Base-by-base conservation (phyloP, 805 yeast genomes). In the Candida coquimbonensis region DNA sequence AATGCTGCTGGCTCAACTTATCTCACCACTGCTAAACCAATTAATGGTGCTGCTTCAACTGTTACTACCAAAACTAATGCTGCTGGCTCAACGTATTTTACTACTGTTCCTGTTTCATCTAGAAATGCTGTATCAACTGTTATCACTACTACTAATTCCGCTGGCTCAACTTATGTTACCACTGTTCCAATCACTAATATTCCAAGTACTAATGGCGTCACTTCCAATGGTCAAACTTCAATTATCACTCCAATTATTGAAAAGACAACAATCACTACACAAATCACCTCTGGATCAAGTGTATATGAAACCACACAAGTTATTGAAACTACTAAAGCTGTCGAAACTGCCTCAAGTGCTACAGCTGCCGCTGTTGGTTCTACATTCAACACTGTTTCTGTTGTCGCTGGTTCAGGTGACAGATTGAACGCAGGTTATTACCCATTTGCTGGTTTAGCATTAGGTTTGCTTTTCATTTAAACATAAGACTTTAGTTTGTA, bases 161-260 rank as follows among this genome's bases (percentile, higher is more conserved):
- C 36, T 13, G 33, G 14, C 1, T 26, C 48, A n/a, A 33, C 17
- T 41, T 14, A 13, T 32, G 16, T n/a, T 2, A 32, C 40, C 16
- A 49, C 39, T n/a, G 7, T 14, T 14, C 34, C 16, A 13, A 59
- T 46, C 7, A 8, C 33, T 7, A 14, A 4, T 12, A 27, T 34
- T 16, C 6, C 40, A 27, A 7, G 16, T 11, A 9, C 42, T 13
- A 13, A 17, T 9, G 13, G 7, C 5, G 6, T 29, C 19, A 47
- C 60, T 2, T 44, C 45, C 29, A 49, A 60, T 13, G 38, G 26
- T n/a, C 31, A 9, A 29, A 13, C 14, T 13, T 11, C 70, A 42
- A 48, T 63, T 42, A 64, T 64, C 27, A 62, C 67, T 51, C 53
- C 60, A 55, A 65, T 69, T 43, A 58, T 36, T 66, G 70, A 53